Evolutionary conservation across 306 rosid species (phyloP).

Genomic region (Cucurbita maxima): DNA sequence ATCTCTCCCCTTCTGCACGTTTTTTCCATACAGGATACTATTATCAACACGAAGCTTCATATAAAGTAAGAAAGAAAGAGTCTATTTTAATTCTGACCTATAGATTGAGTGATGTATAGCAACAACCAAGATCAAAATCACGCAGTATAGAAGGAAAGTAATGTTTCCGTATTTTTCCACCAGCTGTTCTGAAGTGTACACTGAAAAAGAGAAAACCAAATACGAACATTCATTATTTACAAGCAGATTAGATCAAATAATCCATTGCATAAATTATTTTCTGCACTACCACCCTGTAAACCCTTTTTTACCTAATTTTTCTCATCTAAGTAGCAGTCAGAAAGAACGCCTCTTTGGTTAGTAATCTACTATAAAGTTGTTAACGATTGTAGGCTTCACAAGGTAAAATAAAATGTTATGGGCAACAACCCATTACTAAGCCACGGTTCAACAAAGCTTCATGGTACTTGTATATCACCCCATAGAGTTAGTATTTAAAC

Average conservation of each 20-base stretch:
- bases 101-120: conserved; percentile 64
- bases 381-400: background rate
- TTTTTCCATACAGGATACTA: conserved; percentile 7
- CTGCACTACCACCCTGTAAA: background rate
- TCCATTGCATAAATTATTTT: background rate
- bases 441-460: background rate
- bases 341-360: background rate
- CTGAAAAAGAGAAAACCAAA: conserved; percentile 39
- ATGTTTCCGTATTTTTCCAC: conserved; percentile 80
- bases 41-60: background rate
- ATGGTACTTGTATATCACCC: background rate
- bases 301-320: background rate
- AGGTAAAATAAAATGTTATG: background rate
- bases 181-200: conserved; percentile 88
- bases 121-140: conserved; percentile 63
- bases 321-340: background rate
- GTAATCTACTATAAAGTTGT: background rate
- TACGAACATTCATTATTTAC: conserved; percentile 10
- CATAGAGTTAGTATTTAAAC: background rate
- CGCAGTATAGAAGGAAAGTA: conserved; percentile 74
- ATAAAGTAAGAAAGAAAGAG: background rate
- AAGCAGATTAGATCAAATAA: background rate
- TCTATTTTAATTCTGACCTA: conserved; percentile 33
- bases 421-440: background rate
- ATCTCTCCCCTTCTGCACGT: conserved; percentile 74